Conservation (phyloP, 2,329 filamentous ascomycete species). For the Colletotrichum graminicola region DNA sequence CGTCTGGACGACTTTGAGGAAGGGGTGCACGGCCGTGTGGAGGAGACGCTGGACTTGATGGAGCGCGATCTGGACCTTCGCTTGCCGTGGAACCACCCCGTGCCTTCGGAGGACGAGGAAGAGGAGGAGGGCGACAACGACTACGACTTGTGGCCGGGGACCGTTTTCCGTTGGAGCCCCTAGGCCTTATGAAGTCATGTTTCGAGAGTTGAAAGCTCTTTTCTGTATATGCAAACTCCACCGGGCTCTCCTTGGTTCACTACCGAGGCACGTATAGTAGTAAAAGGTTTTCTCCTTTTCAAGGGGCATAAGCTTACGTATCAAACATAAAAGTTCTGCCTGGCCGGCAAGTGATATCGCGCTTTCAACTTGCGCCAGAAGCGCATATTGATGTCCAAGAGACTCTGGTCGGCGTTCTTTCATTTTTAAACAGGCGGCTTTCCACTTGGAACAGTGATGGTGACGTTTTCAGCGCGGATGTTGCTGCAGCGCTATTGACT, state of each 20-base stretch:
- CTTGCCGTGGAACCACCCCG: not conserved
- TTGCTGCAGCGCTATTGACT: slow-evolving; percentile 52
- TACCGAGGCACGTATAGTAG: too few relatives aligned
- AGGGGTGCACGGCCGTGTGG: not conserved
- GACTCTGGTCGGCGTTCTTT: slow-evolving; percentile 52
- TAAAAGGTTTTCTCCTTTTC: not conserved
- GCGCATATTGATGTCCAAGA: slow-evolving; percentile 35
- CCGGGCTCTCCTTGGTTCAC: too few relatives aligned
- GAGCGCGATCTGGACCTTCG: not conserved
- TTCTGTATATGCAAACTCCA: not conserved
- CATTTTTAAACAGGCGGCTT: slow-evolving; percentile 57
- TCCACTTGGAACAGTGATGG: slow-evolving; percentile 61
- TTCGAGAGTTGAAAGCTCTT: not conserved
- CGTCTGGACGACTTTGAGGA: not conserved
- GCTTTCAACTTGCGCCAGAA: not conserved
- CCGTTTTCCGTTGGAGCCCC: not conserved
- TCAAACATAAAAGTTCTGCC: not conserved
- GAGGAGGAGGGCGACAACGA: not conserved
- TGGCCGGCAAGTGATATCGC: slow-evolving; percentile 11
- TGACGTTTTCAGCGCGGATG: slow-evolving; percentile 61
- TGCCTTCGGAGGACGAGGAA: fast-evolving
- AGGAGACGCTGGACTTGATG: not conserved
- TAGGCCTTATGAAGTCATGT: too few relatives aligned
- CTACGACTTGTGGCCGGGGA: not conserved
- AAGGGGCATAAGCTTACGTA: too few relatives aligned